Base-by-base conservation (phyloP, 2,329 filamentous ascomycete genomes). In the Samsoniella hepiali region DNA sequence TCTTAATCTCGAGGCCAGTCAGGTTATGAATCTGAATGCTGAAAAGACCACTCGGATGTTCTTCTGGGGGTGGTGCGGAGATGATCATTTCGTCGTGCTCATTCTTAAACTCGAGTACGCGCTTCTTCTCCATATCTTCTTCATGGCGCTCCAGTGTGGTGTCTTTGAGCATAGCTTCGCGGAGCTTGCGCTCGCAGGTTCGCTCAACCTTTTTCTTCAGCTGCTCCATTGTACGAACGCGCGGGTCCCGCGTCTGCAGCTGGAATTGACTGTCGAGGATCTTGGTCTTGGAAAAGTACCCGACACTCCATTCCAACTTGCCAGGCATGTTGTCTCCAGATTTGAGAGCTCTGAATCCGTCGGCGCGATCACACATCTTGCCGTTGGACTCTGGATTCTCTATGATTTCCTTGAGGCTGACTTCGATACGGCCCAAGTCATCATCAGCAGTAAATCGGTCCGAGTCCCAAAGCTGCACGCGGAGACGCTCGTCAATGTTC, bases 391-490 rank as follows among this genome's bases (percentile, higher is more conserved):
- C 78, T 0, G 80, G 70, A 51, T 77, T 79, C 61, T 80, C 80
- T 83, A 91, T 91, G 6, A 91, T 70, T 4, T 84, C 74, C 69
- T 88, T 88, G 38, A 92, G 73, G 64, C 86, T 84, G 9, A 92
- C 74, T 71, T 91, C 89, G 15, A 91, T 89, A 17, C 89, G 83
- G 17, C 90, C 89, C 1, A 92, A 78, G 69, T 92, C 89, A 68
- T 92, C 89, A 69, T 92, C 89, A 1, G 89, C 89, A 2, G 86
- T 88, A 58, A 85, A 82, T 50, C 86, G 85, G 71, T 92, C 90
- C 2, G 88, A 90, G 68, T 93, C 90, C 89, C 89, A 93, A 0
- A 92, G 78, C 69, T 91, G 88, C 1, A 92, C 70, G 3, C 88
- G 83, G 10, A 93, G 72, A 40, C 84, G 85, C 73, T 91, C 89